Evolutionary conservation across 2,329 filamentous ascomycete species (phyloP).

Genomic region (Aspergillus sp.): DNA sequence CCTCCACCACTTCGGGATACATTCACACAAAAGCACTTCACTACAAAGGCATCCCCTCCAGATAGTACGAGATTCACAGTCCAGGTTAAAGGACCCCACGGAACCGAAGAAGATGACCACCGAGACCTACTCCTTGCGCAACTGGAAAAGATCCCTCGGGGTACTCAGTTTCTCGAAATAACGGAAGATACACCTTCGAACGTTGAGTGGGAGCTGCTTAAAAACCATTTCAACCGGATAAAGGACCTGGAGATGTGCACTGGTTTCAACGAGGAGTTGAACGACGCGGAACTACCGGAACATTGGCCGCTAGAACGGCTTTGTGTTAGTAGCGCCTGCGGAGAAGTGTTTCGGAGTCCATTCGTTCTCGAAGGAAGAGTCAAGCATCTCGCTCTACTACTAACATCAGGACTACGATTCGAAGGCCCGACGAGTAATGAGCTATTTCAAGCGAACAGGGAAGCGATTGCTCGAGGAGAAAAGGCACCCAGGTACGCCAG

Average conservation of each 20-base stretch:
- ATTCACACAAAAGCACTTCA: not conserved
- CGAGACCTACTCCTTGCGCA: conserved; percentile 13
- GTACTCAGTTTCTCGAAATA: conserved; percentile 15
- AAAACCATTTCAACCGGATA: conserved; percentile 22
- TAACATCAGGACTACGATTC: conserved; percentile 23
- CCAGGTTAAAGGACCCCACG: conserved; percentile 12
- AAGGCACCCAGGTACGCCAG: conserved; percentile 10
- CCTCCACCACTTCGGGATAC: not conserved
- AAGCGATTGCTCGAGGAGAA: conserved; percentile 21
- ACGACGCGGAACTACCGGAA: conserved; percentile 22
- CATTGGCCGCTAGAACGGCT: conserved; percentile 27
- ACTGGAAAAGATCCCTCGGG: conserved; percentile 17
- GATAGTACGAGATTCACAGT: conserved; percentile 3
- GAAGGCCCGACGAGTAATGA: conserved; percentile 22
- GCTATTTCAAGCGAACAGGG: conserved; percentile 5
- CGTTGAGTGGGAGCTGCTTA: conserved; percentile 23
- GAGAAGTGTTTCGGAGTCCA: conserved; percentile 16
- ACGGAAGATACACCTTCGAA: conserved; percentile 22
- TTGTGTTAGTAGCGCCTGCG: conserved; percentile 12
- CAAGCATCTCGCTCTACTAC: conserved; percentile 19
- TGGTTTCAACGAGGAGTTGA: conserved; percentile 24
- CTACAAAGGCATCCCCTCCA: too few species aligned
- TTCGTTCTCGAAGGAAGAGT: conserved; percentile 21
- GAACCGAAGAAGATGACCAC: conserved; percentile 5
- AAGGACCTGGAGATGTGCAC: conserved; percentile 18